A percentile compares a stretch with the other conserved stretches of the same genome.
phyloP scores from a whole-genome alignment of 2,329 filamentous ascomycete genomes.

The Stemphylium beticola region DNA sequence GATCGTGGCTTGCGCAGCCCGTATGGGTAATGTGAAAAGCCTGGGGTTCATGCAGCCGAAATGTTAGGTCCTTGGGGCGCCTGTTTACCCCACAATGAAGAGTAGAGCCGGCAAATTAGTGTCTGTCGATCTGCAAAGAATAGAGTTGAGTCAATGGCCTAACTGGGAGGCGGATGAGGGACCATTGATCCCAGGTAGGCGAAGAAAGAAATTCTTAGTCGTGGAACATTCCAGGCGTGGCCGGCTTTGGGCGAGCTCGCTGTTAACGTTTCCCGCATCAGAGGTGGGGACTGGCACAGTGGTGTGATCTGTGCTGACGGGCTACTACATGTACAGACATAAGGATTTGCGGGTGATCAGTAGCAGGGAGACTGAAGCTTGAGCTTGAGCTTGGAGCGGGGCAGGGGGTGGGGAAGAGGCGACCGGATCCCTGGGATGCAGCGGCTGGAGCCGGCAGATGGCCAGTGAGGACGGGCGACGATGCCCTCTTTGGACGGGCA shows the following conservation, averaged over 20 bases:
- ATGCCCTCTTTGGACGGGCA: not conserved
- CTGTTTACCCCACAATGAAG: constrained; percentile 24
- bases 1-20: constrained; percentile 12
- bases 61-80: constrained; percentile 15
- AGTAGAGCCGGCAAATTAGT: constrained; percentile 7
- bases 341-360: not conserved
- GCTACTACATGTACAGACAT: not conserved
- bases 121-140: constrained; percentile 9
- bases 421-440: constrained; percentile 17
- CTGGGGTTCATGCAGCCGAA: constrained; percentile 7
- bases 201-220: not conserved
- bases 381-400: not conserved
- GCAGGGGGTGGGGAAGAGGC: not conserved
- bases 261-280: constrained; percentile 2
- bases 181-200: not conserved
- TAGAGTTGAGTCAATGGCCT: not conserved
- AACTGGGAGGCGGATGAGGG: not conserved
- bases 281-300: not conserved
- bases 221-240: not conserved
- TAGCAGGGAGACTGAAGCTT: constrained; percentile 5
- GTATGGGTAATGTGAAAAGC: constrained; percentile 35
- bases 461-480: not conserved
- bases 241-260: not conserved
- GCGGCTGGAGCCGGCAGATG: constrained; percentile 26
- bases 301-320: constrained; percentile 7